These are phyloP conservation scores for Gastrodia elata DNA, from an alignment of 106 monocot genomes.

Conservation along the genomic window DNA sequence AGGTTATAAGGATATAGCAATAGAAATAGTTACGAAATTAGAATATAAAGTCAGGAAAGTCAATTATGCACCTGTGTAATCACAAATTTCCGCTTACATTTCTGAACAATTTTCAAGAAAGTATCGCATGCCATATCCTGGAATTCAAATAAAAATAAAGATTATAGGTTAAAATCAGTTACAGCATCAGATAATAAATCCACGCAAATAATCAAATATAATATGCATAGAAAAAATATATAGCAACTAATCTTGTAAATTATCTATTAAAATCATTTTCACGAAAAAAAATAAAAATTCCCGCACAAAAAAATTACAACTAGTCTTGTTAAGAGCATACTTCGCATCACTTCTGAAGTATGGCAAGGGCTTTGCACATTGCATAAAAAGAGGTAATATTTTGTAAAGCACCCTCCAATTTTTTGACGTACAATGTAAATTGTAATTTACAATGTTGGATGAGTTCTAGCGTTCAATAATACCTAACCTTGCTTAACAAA, in stretches of 20 bases:
- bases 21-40: neutral
- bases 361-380: no score
- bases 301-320: neutral
- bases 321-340: no score
- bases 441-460: no score
- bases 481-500: no score
- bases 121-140: slow-evolving; percentile 99
- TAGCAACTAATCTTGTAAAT: neutral
- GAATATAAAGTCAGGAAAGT: neutral
- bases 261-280: neutral
- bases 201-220: no score
- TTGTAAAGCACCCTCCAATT: no score
- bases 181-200: no score
- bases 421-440: no score
- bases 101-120: slow-evolving; percentile 95
- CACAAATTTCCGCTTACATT: slow-evolving; percentile 96
- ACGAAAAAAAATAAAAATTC: neutral
- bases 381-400: no score
- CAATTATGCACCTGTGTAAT: slow-evolving; percentile 44
- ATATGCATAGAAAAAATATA: neutral
- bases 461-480: no score
- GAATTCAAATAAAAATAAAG: slow-evolving; percentile 1
- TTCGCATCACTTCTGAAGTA: no score
- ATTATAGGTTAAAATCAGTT: neutral
- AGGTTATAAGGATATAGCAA: neutral